phyloP scores from a whole-genome alignment of 2,329 filamentous ascomycete genomes.

The Dactylonectria estremocensis region DNA sequence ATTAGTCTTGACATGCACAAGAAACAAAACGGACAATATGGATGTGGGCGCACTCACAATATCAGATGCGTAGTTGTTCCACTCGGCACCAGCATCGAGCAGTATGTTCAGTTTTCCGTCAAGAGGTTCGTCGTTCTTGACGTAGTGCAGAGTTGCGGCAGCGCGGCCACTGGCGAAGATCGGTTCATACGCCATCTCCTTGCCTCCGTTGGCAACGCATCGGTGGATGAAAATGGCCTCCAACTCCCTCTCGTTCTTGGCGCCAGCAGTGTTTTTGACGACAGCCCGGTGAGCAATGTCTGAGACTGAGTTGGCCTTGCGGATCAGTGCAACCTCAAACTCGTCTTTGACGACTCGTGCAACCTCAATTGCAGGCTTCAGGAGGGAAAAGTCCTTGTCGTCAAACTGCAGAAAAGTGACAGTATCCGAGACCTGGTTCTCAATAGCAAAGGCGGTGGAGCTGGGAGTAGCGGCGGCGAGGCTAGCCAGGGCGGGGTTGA shows the following conservation, averaged over 20 bases:
- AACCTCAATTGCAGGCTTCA: conserved; percentile 77
- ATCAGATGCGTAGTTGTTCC: conserved; percentile 79
- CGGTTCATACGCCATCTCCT: conserved; percentile 88
- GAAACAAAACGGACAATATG: background rate
- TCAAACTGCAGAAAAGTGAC: conserved; percentile 81
- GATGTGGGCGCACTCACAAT: conserved; percentile 62
- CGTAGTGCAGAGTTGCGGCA: conserved; percentile 90
- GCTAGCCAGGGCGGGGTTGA: conserved; percentile 80
- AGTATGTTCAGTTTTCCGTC: conserved; percentile 83
- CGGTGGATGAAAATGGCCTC: conserved; percentile 84
- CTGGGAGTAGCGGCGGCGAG: conserved; percentile 57
- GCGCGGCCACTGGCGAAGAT: conserved; percentile 87
- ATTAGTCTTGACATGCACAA: conserved; percentile 22
- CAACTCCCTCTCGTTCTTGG: conserved; percentile 85
- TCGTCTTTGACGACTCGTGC: conserved; percentile 81
- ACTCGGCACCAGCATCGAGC: conserved; percentile 87
- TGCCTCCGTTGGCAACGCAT: conserved; percentile 82
- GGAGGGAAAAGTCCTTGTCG: conserved; percentile 69
- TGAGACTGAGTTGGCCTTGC: conserved; percentile 80
- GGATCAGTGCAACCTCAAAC: conserved; percentile 81
- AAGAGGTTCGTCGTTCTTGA: conserved; percentile 81
- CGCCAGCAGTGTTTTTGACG: conserved; percentile 72
- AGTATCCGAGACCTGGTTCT: conserved; percentile 80
- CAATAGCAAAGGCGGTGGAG: conserved; percentile 80
- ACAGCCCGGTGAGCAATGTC: conserved; percentile 77